These are phyloP conservation scores for Ceratocystis cacaofunesta DNA, from an alignment of 2,329 filamentous ascomycete species.

Conservation along the genomic window DNA sequence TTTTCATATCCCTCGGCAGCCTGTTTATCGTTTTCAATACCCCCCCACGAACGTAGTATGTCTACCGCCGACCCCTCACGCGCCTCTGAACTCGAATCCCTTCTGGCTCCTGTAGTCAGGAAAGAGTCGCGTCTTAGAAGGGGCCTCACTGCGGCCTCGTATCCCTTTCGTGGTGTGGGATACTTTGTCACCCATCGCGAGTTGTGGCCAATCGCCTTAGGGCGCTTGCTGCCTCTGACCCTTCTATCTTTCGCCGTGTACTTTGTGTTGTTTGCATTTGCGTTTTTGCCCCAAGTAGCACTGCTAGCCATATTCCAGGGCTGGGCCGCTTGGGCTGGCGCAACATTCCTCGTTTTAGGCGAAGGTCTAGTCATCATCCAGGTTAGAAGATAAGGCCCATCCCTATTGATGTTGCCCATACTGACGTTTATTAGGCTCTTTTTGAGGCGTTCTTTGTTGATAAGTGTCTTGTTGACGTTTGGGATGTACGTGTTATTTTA, in stretches of 20 bases:
- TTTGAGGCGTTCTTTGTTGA: constrained; percentile 76
- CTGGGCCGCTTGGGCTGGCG: constrained; percentile 76
- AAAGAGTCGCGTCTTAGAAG: constrained; percentile 20
- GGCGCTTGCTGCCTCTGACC: constrained; percentile 64
- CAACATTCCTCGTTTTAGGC: constrained; percentile 72
- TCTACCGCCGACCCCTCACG: background rate
- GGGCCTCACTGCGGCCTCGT: constrained; percentile 34
- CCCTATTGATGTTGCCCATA: background rate
- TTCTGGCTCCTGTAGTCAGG: background rate
- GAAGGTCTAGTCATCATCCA: constrained; percentile 59
- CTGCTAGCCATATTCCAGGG: constrained; percentile 85
- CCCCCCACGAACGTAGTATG: background rate
- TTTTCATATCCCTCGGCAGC: background rate
- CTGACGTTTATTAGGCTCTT: constrained; percentile 27
- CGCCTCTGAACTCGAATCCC: constrained; percentile 5
- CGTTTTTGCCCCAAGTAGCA: constrained; percentile 77
- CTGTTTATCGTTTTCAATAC: background rate
- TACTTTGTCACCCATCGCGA: constrained; percentile 67
- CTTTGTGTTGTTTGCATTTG: constrained; percentile 70
- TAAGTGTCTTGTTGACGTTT: constrained; percentile 63
- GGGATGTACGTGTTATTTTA: constrained; percentile 49
- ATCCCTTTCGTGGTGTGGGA: constrained; percentile 57
- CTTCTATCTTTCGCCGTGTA: constrained; percentile 74
- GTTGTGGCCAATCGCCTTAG: constrained; percentile 66
- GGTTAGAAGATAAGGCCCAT: constrained; percentile 7